phyloP scores from a whole-genome alignment of 2,329 filamentous ascomycete genomes.

The Ophiostoma triangulosporum region DNA sequence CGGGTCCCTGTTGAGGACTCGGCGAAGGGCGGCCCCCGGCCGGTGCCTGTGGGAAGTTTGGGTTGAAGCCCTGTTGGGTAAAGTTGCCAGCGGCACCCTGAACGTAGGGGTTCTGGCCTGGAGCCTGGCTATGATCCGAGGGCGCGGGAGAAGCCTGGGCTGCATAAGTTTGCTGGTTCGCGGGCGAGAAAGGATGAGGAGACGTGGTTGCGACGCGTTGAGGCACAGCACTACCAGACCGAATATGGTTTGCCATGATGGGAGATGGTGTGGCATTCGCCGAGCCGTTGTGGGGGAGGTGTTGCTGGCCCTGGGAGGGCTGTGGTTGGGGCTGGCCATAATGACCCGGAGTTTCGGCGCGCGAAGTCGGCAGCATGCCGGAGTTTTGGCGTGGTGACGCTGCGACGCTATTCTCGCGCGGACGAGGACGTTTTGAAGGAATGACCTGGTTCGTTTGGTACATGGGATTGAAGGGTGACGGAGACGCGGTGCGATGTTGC shows the following conservation, averaged over 20 bases:
- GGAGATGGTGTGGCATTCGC: slow-evolving; percentile 83
- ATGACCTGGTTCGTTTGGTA: slow-evolving; percentile 80
- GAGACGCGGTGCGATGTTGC: slow-evolving; percentile 56
- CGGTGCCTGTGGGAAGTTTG: slow-evolving; percentile 43
- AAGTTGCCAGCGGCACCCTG: slow-evolving; percentile 41
- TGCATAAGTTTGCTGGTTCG: slow-evolving; percentile 57
- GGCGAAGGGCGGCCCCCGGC: slow-evolving; percentile 43
- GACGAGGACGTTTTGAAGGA: slow-evolving; percentile 76
- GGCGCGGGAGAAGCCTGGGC: slow-evolving; percentile 63
- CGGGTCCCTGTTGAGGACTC: slow-evolving; percentile 35
- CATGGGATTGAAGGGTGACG: slow-evolving; percentile 52
- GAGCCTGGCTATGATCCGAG: slow-evolving; percentile 59
- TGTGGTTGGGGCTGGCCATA: slow-evolving; percentile 39
- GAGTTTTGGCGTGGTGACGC: slow-evolving; percentile 68
- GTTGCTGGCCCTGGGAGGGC: slow-evolving; percentile 53
- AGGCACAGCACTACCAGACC: slow-evolving; percentile 49
- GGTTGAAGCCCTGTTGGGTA: slow-evolving; percentile 45
- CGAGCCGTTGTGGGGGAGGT: slow-evolving; percentile 68
- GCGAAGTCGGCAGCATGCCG: slow-evolving; percentile 63
- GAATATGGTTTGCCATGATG: slow-evolving; percentile 72
- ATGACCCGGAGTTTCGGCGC: slow-evolving; percentile 85
- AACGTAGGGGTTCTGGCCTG: slow-evolving; percentile 36
- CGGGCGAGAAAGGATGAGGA: slow-evolving; percentile 78
- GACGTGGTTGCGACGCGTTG: slow-evolving; percentile 84
- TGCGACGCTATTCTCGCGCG: slow-evolving; percentile 70